Evolutionary conservation across 2,329 filamentous ascomycete genomes (phyloP).

Genomic region (Colletotrichum noveboracense): DNA sequence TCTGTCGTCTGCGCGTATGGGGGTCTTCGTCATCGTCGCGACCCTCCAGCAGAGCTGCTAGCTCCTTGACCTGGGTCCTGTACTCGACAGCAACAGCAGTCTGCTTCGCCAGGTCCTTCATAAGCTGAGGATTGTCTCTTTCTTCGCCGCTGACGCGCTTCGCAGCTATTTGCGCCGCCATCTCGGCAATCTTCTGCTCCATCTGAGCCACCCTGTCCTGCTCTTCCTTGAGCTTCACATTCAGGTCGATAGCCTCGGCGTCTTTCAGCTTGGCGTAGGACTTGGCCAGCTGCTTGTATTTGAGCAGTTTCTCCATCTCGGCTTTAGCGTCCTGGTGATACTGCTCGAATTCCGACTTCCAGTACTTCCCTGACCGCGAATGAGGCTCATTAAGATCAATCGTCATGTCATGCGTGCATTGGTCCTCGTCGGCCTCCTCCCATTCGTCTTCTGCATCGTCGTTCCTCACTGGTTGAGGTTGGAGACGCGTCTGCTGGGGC

Average conservation of each 20-base stretch:
- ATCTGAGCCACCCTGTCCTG: constrained; percentile 68
- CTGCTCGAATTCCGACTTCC: constrained; percentile 78
- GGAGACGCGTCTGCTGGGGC: constrained; percentile 19
- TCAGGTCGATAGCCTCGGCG: constrained; percentile 69
- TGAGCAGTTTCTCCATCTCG: constrained; percentile 79
- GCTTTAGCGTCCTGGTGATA: constrained; percentile 75
- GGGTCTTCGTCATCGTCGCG: constrained; percentile 37
- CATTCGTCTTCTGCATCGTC: constrained; percentile 50
- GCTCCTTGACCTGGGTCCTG: constrained; percentile 62
- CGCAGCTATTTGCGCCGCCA: constrained; percentile 61
- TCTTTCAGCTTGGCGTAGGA: constrained; percentile 82
- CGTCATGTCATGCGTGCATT: constrained; percentile 66
- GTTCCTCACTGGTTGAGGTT: constrained; percentile 3
- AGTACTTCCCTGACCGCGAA: constrained; percentile 78
- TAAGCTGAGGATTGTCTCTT: constrained; percentile 50
- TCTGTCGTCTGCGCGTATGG: constrained; percentile 38
- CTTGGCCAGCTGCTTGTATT: constrained; percentile 81
- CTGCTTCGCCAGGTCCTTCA: constrained; percentile 61
- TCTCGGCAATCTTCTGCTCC: constrained; percentile 65
- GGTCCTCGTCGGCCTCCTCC: constrained; percentile 50
- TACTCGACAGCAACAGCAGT: constrained; percentile 64
- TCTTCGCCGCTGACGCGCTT: constrained; percentile 41
- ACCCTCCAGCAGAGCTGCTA: constrained; percentile 56
- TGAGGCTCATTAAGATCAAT: constrained; percentile 75
- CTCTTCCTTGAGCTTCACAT: constrained; percentile 70